Conservation (phyloP, 2,329 filamentous ascomycete species). For the Colletotrichum gigasporum region DNA sequence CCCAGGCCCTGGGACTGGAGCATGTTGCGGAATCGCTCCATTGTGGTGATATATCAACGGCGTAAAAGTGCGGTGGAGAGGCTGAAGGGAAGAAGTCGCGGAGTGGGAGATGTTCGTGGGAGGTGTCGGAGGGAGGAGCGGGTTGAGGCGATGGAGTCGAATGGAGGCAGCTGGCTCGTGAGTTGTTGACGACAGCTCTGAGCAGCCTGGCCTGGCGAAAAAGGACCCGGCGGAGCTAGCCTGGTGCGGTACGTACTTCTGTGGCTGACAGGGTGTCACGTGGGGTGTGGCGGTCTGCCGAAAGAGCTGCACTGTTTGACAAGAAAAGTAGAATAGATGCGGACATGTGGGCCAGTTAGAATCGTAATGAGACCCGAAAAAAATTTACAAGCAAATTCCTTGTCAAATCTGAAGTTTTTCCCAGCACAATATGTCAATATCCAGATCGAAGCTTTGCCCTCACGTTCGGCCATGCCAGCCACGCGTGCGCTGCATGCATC, state of each 20-base stretch:
- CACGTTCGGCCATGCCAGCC: too few species aligned
- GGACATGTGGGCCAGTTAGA: too few species aligned
- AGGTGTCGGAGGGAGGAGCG: slow-evolving; percentile 1
- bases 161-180: slow-evolving; percentile 31
- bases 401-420: too few species aligned
- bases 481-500: too few species aligned
- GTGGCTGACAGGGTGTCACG: slow-evolving; percentile 24
- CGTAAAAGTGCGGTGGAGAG: neutral
- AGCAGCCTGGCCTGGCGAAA: slow-evolving; percentile 44
- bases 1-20: slow-evolving; percentile 80
- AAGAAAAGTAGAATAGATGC: too few species aligned
- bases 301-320: too few species aligned
- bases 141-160: slow-evolving; percentile 27
- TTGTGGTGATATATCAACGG: slow-evolving; percentile 48
- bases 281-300: neutral
- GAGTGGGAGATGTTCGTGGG: neutral
- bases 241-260: slow-evolving; percentile 26
- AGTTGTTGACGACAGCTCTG: slow-evolving; percentile 42
- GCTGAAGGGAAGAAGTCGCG: neutral
- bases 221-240: slow-evolving; percentile 32
- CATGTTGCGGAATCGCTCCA: slow-evolving; percentile 94
- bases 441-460: too few species aligned
- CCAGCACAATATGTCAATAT: too few species aligned
- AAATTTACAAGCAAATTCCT: too few species aligned
- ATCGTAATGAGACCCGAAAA: too few species aligned